Evolutionary conservation across 2,329 filamentous ascomycete species (phyloP).

Genomic region (Xylariaceae sp.): DNA sequence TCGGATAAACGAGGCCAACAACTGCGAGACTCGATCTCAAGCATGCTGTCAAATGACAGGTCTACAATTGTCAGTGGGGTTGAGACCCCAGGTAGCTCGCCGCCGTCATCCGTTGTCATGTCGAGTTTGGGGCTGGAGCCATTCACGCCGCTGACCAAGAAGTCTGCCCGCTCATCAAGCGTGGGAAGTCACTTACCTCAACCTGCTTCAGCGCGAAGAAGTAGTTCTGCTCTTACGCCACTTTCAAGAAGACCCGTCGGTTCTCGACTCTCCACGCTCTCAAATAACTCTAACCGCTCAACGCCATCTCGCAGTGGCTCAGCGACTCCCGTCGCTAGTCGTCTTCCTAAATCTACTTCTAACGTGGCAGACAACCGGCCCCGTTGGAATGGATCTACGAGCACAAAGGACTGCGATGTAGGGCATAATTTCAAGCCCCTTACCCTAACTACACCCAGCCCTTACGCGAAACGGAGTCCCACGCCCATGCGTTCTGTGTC

Average conservation of each 20-base stretch:
- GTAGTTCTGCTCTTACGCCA: conserved; percentile 43
- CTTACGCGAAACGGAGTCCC: conserved; percentile 45
- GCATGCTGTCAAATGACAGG: conserved; percentile 78
- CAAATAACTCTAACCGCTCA: conserved; percentile 26
- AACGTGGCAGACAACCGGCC: conserved; percentile 54
- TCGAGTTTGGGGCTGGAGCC: conserved; percentile 48
- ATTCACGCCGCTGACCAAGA: conserved; percentile 38
- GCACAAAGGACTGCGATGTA: conserved; percentile 58
- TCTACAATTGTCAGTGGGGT: conserved; percentile 65
- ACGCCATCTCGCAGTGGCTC: conserved; percentile 38
- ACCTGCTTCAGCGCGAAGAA: conserved; percentile 35
- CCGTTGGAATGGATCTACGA: conserved; percentile 68
- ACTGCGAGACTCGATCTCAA: conserved; percentile 87
- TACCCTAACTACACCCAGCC: conserved; percentile 54
- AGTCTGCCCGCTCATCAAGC: conserved; percentile 45
- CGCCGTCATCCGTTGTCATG: conserved; percentile 59
- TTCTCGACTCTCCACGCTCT: conserved; percentile 43
- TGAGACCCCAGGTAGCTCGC: conserved; percentile 67
- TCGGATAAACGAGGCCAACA: conserved; percentile 63
- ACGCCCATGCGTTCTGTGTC: conserved; percentile 38
- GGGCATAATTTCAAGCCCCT: conserved; percentile 65
- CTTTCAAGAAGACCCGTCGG: conserved; percentile 38
- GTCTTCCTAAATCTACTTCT: conserved; percentile 40
- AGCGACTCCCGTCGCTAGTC: conserved; percentile 44
- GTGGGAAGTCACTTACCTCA: conserved; percentile 42